Evolutionary conservation across 164 flowering plant genomes (phyloP).

Genomic region (Liriodendron chinense): DNA sequence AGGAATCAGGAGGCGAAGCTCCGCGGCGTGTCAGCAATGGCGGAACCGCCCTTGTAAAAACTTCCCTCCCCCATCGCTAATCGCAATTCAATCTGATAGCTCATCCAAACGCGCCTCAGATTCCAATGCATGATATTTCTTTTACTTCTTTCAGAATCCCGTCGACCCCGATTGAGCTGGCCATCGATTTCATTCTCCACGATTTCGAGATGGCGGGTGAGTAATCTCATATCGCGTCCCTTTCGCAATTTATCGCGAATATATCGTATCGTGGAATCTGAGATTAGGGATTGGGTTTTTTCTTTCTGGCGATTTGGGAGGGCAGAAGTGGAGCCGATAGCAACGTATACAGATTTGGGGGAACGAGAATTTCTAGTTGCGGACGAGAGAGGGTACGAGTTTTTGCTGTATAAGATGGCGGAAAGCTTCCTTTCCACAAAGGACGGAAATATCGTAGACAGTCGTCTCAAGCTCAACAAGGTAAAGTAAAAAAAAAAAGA

Average conservation of each 20-base stretch:
- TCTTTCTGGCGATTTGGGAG: background rate
- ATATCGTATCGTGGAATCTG: background rate
- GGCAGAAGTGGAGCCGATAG: slow-evolving; percentile 92
- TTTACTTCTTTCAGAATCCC: slow-evolving; percentile 39
- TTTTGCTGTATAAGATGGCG: slow-evolving; percentile 70
- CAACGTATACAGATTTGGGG: slow-evolving; percentile 76
- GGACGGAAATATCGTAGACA: slow-evolving; percentile 63
- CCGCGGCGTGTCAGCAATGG: slow-evolving; percentile 13
- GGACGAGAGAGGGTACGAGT: slow-evolving; percentile 83
- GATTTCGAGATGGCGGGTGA: slow-evolving; percentile 97
- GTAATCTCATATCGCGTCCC: slow-evolving; percentile 4
- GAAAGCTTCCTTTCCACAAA: slow-evolving; percentile 58
- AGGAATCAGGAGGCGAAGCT: slow-evolving; percentile 36
- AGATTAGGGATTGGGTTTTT: background rate
- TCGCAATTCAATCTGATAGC: background rate
- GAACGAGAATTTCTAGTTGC: slow-evolving; percentile 81
- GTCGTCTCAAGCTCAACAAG: slow-evolving; percentile 78
- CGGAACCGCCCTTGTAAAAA: slow-evolving; percentile 39
- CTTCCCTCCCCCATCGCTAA: background rate
- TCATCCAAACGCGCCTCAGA: background rate
- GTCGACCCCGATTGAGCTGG: slow-evolving; percentile 84
- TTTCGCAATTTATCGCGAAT: background rate
- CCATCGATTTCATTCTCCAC: slow-evolving; percentile 91
- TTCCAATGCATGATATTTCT: background rate
- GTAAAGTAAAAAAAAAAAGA: slow-evolving; percentile 21